phyloP scores from a whole-genome alignment of 176 grass and related monocot species.

The Lolium perenne region DNA sequence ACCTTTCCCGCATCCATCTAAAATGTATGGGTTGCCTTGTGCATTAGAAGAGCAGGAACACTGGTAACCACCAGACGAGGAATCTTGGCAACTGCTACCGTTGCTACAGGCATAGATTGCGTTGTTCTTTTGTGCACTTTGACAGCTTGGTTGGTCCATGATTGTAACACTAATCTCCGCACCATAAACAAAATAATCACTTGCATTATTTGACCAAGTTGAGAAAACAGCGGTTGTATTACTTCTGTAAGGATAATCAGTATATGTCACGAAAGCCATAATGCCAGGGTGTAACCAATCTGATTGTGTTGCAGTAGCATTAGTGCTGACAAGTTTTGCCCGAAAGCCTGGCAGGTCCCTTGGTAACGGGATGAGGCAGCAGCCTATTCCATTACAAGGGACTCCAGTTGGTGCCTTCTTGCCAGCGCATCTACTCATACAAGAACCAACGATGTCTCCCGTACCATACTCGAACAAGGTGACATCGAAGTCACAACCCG shows the following conservation, averaged over 20 bases:
- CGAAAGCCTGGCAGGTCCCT: background rate
- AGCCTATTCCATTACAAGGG: conserved; percentile 9
- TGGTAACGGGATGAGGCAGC: background rate
- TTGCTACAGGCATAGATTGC: conserved; percentile 9
- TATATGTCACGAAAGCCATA: background rate
- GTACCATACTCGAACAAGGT: background rate
- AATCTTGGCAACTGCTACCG: background rate
- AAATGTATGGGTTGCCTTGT: background rate
- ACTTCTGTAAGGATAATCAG: rapidly evolving
- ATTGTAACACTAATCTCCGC: background rate
- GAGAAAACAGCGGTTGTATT: too few relatives aligned
- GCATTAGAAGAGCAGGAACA: background rate
- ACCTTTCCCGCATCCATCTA: background rate
- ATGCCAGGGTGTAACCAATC: background rate
- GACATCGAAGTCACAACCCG: conserved; percentile 10
- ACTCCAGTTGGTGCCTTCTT: background rate
- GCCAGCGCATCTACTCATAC: background rate
- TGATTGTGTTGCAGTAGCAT: background rate
- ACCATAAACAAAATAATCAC: background rate
- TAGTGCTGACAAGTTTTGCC: background rate
- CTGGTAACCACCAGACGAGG: background rate
- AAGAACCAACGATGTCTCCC: background rate
- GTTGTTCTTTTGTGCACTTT: background rate
- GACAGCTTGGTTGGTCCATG: background rate
- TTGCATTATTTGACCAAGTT: background rate